These are phyloP conservation scores for Gaeumannomyces tritici DNA, from an alignment of 2,329 filamentous ascomycete genomes.

Conservation along the genomic window DNA sequence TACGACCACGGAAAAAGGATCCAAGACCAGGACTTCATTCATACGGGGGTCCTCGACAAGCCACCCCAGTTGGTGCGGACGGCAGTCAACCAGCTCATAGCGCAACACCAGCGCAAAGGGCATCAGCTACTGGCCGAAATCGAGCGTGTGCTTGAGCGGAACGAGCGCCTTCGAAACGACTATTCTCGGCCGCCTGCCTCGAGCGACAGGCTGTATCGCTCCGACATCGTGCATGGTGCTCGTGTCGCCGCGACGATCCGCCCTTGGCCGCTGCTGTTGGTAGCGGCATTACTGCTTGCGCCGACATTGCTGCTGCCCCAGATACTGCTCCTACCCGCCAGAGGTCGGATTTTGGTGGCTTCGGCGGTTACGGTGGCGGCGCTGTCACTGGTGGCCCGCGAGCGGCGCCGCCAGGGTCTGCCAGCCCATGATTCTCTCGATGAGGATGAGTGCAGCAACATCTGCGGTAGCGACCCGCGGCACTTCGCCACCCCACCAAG, in stretches of 20 bases:
- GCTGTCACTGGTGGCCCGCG: too few species aligned
- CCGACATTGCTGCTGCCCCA: too few species aligned
- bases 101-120: not conserved
- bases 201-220: not conserved
- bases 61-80: not conserved
- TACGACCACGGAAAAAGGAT: not conserved
- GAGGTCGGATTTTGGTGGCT: too few species aligned
- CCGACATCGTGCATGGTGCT: not conserved
- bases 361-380: too few species aligned
- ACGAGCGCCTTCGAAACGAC: not conserved
- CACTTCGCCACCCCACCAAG: not conserved
- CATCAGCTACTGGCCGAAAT: conserved; percentile 10
- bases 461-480: not conserved
- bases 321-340: too few species aligned
- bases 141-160: not conserved
- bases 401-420: too few species aligned
- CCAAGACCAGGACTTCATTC: conserved; percentile 8
- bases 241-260: too few species aligned
- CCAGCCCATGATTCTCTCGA: too few species aligned
- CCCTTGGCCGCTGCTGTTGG: too few species aligned
- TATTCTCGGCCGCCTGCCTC: not conserved
- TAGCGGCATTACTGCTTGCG: too few species aligned
- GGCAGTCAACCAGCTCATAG: not conserved
- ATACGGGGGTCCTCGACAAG: conserved; percentile 1
- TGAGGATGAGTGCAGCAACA: not conserved